These are phyloP conservation scores for Tetraselmis striata DNA, from an alignment of 139 green algal genomes.

Conservation along the genomic window DNA sequence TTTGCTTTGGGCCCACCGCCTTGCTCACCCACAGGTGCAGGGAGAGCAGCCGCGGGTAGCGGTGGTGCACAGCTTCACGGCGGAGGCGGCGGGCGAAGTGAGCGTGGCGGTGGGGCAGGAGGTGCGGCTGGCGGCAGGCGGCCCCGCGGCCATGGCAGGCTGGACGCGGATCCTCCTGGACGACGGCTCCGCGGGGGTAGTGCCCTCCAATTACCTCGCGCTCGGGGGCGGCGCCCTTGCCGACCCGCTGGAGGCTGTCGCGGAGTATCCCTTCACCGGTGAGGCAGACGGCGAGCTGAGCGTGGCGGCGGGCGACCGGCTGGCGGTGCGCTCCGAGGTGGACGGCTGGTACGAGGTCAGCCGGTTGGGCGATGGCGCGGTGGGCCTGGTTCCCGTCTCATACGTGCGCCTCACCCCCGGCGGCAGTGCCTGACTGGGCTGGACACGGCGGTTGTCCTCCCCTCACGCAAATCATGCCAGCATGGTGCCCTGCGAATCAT, in stretches of 20 bases:
- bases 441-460: too few species aligned
- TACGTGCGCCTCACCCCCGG: neutral
- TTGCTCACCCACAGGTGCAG: neutral
- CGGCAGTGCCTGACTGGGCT: too few species aligned
- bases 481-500: too few species aligned
- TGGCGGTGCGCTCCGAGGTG: constrained; percentile 39
- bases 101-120: constrained; percentile 29
- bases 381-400: constrained; percentile 24
- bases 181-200: neutral
- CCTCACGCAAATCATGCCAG: too few species aligned
- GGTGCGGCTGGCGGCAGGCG: constrained; percentile 7
- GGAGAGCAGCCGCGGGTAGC: neutral
- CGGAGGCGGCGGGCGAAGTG: constrained; percentile 42
- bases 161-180: neutral
- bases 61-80: constrained; percentile 37
- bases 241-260: neutral
- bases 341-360: constrained; percentile 54
- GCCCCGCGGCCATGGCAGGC: too few species aligned
- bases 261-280: constrained; percentile 10
- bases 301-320: constrained; percentile 25
- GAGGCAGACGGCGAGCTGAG: constrained; percentile 36
- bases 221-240: neutral
- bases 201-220: neutral
- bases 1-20: too few species aligned
- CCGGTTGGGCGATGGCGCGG: constrained; percentile 20